Evolutionary conservation across 306 rosid species (phyloP), one percentile per base, ranked within the genome.

Genomic region (Vigna hirtella): DNA sequence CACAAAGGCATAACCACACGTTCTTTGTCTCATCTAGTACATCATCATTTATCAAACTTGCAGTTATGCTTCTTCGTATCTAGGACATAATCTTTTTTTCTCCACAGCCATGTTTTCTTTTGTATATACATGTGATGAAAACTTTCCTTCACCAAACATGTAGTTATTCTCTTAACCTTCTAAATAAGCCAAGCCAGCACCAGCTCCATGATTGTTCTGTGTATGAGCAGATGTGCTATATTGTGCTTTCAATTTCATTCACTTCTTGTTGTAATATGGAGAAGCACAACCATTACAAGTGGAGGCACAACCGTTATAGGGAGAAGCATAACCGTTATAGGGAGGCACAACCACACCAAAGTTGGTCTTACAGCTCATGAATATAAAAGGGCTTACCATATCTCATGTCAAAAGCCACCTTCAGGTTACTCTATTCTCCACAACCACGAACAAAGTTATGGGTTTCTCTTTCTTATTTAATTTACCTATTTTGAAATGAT

Each of bases 371-470:
- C 89, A 87, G 79, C 83, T 89, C 28, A 94, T 94, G 98, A 83
- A 90, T 83, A 92, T 89, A 75, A 89, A 72, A 30, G 92, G 90
- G 66, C 90, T 94, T 4, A 90, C 89, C 32, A 82, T 94, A 85
- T 83, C 97, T 85, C 98, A 92, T 83, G 91, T 94, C 24, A 94
- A 94, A 83, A 92, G 98, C 83, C 98, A 94, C 83, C 97, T 94
- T 78, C 98, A 94, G 97, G 98, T 93, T 93, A 79, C 74, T 71
- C 10, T 79, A 30, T 50, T 76, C 49, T 40, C 24, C 66, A 50
- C n/a, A 17, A 6, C 71, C 77, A 50, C 3, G 15, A 20, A 70
- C 18, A 38, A 24, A 42, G 26, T 9, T 32, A 64, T 32, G 48
- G 30, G 4, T 18, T 18, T 18, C 18, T 18, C 18, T 18, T 18